Base-by-base conservation (phyloP, 2,329 filamentous ascomycete species). In the Ophiostoma piceae region DNA sequence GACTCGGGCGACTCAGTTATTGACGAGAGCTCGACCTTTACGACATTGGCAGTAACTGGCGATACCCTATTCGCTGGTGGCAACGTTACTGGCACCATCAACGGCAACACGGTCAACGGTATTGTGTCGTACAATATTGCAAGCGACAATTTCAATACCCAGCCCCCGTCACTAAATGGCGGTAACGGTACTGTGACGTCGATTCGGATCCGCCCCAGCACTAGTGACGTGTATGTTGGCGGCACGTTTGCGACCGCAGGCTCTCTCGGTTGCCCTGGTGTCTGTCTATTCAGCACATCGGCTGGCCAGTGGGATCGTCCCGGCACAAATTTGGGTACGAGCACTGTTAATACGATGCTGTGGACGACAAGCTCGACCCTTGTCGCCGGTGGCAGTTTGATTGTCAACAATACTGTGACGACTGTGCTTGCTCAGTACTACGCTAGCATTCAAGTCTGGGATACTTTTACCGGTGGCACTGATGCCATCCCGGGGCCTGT, bases 161-260 rank as follows among this genome's bases (percentile, higher is more conserved):
- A 97, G 75, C 92, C 94, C 1, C 89, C 93, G 37, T 84, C 90
- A 1, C 82, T 98, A 2, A 84, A 84, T 12, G 94, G 94, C 16
- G 82, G 83, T 6, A 85, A 88, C 72, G 87, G 88, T 35, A 86
- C 87, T 2, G 93, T 98, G 60, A 90, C 92, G 71, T 83, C 91
- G 37, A 92, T 99, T 74, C 85, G 87, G 12, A 83, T 89, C 9
- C 90, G 89, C 69, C 91, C 92, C 0, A 85, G 85, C 69, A 88
- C 88, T 22, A 83, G 84, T 1, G 88, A 95, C 67, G 84, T 99
- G 14, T 99, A 91, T 76, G 90, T 99, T 41, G 94, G 90, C 51
- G 95, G 95, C 41, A 87, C 86, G 11, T 99, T 98, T 76, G 83
- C 87, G n/a, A 87, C 86, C 41, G 95, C 93, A 22, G 95, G 95